A percentile compares a stretch with the other conserved stretches of the same genome.
Conservation (phyloP, 169 alveolate genomes). For the Plasmodium ovale region DNA sequence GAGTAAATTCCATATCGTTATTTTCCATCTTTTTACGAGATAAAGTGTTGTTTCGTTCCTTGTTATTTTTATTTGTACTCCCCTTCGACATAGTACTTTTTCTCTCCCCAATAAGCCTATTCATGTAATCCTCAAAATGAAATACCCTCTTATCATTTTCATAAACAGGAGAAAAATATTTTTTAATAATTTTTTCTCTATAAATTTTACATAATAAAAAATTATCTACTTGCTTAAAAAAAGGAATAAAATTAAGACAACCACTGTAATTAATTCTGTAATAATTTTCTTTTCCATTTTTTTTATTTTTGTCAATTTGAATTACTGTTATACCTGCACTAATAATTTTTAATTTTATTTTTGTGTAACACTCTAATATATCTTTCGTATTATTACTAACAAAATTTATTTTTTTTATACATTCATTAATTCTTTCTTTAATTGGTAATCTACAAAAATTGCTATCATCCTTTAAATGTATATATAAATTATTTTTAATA, state of each 20-base stretch:
- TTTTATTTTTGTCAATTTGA: slow-evolving; percentile 75
- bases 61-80: background rate
- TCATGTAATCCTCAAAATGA: slow-evolving; percentile 59
- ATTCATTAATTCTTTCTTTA: slow-evolving; percentile 42
- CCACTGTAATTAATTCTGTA: slow-evolving; percentile 76
- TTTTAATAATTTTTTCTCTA: slow-evolving; percentile 44
- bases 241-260: slow-evolving; percentile 64
- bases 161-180: slow-evolving; percentile 61
- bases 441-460: slow-evolving; percentile 22
- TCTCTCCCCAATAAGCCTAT: slow-evolving; percentile 41
- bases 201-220: slow-evolving; percentile 40
- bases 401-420: slow-evolving; percentile 63
- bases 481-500: slow-evolving; percentile 69
- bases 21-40: background rate
- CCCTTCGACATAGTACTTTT: slow-evolving; percentile 36
- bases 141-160: slow-evolving; percentile 58
- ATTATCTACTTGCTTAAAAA: slow-evolving; percentile 54
- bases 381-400: slow-evolving; percentile 59
- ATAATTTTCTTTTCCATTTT: slow-evolving; percentile 45
- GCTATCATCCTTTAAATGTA: slow-evolving; percentile 61
- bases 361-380: slow-evolving; percentile 67
- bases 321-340: slow-evolving; percentile 76
- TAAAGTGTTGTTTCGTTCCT: background rate
- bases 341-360: slow-evolving; percentile 68
- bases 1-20: no score